Percentiles rank a stretch among this genome's conserved stretches.
Conservation (phyloP, 345 rosid genomes). For the Syzygium aqueum region DNA sequence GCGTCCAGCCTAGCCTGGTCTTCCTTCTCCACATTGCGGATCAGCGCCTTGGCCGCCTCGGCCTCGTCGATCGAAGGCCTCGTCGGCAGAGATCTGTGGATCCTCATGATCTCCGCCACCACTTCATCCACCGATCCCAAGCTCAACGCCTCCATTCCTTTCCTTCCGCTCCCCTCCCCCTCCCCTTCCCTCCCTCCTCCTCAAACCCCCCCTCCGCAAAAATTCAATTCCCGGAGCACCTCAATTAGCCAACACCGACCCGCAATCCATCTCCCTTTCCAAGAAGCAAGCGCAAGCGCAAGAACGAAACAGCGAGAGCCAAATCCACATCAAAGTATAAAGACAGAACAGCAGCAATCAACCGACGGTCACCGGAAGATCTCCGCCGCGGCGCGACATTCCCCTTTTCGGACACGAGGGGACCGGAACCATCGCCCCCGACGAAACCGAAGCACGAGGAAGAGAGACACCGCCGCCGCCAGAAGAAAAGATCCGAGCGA, state of each 20-base stretch:
- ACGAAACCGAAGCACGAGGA: background rate
- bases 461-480: background rate
- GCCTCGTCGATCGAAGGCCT: conserved; percentile 76
- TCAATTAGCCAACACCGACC: background rate
- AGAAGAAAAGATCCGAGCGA: background rate
- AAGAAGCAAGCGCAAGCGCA: too few species aligned
- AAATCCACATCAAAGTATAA: too few species aligned
- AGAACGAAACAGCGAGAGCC: too few species aligned
- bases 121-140: conserved; percentile 39
- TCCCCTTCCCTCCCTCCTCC: background rate
- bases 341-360: background rate
- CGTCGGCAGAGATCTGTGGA: conserved; percentile 69
- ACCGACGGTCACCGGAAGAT: background rate
- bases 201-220: background rate
- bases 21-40: conserved; percentile 69
- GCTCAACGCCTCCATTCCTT: conserved; percentile 21
- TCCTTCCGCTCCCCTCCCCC: background rate
- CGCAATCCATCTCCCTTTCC: too few species aligned
- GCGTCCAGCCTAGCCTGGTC: conserved; percentile 54
- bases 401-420: background rate
- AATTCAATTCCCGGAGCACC: background rate
- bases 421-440: background rate
- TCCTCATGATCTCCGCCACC: conserved; percentile 79
- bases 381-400: background rate
- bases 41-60: conserved; percentile 59